Evolutionary conservation across 2,329 filamentous ascomycete genomes (phyloP).

Genomic region (Endoconidiophora laricicola): DNA sequence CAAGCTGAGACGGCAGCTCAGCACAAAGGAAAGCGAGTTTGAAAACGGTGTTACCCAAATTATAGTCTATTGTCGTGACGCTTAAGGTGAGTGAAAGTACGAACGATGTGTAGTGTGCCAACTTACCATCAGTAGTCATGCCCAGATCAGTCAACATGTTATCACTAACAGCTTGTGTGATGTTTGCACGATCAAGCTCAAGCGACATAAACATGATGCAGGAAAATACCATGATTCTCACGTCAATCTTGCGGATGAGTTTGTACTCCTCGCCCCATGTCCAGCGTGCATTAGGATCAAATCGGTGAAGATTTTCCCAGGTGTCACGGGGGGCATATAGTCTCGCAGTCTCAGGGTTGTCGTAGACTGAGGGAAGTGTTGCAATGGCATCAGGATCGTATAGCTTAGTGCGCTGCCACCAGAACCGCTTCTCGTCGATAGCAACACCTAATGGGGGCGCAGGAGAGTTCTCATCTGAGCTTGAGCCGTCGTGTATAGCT

Average conservation of each 20-base stretch:
- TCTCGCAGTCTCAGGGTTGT: conserved; percentile 21
- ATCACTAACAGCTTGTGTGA: conserved; percentile 30
- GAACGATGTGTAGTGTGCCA: not conserved
- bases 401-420: conserved; percentile 18
- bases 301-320: conserved; percentile 29
- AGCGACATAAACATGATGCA: conserved; percentile 27
- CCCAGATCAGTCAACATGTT: conserved; percentile 28
- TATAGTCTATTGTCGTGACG: conserved; percentile 18
- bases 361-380: conserved; percentile 23
- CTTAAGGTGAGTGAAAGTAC: not conserved
- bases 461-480: conserved; percentile 1
- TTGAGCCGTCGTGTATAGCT: not conserved
- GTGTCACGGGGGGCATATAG: conserved; percentile 20
- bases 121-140: conserved; percentile 25
- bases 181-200: conserved; percentile 32
- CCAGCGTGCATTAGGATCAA: conserved; percentile 29
- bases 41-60: conserved; percentile 22
- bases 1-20: conserved; percentile 40
- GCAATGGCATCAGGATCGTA: conserved; percentile 19
- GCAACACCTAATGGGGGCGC: conserved; percentile 19
- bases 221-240: conserved; percentile 29
- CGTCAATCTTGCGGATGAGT: conserved; percentile 25
- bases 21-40: conserved; percentile 19
- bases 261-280: conserved; percentile 24
- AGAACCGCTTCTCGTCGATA: conserved; percentile 19